phyloP scores from a whole-genome alignment of 1,139 yeast species.

The Spathaspora sp. region DNA sequence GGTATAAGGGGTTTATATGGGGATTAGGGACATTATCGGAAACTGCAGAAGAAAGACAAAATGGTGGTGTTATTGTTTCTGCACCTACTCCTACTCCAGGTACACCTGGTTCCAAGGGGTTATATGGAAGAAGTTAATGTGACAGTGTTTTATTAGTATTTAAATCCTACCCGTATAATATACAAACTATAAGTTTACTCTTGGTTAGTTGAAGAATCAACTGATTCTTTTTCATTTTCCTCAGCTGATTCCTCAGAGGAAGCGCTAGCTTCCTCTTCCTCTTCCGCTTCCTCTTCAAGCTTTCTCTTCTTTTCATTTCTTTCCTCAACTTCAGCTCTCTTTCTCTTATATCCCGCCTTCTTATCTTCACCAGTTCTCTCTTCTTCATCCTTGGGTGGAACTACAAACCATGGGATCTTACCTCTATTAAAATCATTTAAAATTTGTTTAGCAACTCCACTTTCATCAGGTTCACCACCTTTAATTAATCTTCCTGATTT shows the following conservation, averaged over 20 bases:
- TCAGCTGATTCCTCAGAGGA: conserved; percentile 10
- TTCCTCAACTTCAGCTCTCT: conserved; percentile 45
- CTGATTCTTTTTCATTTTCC: conserved; percentile 14
- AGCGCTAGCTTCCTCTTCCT: conserved; percentile 11
- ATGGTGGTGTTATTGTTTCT: not conserved
- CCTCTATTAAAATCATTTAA: conserved; percentile 96
- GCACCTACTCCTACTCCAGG: conserved; percentile 27
- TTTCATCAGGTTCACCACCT: conserved; percentile 98
- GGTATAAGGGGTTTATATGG: conserved; percentile 53
- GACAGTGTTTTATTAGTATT: not conserved
- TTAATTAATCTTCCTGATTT: conserved; percentile 89
- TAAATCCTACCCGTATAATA: not conserved
- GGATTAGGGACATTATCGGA: conserved; percentile 40
- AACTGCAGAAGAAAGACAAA: not conserved
- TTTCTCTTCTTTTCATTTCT: conserved; percentile 15
- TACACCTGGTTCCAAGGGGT: not conserved
- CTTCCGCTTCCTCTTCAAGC: conserved; percentile 3
- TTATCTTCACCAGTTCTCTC: conserved; percentile 55
- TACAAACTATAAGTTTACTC: not conserved
- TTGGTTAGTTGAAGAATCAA: not conserved
- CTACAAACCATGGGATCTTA: conserved; percentile 95
- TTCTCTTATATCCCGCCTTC: conserved; percentile 53
- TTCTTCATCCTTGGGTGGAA: conserved; percentile 78
- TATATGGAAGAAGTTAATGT: not conserved
- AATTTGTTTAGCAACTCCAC: conserved; percentile 87